Conservation (phyloP, 106 monocot species). For the Dioscorea zingiberensis region DNA sequence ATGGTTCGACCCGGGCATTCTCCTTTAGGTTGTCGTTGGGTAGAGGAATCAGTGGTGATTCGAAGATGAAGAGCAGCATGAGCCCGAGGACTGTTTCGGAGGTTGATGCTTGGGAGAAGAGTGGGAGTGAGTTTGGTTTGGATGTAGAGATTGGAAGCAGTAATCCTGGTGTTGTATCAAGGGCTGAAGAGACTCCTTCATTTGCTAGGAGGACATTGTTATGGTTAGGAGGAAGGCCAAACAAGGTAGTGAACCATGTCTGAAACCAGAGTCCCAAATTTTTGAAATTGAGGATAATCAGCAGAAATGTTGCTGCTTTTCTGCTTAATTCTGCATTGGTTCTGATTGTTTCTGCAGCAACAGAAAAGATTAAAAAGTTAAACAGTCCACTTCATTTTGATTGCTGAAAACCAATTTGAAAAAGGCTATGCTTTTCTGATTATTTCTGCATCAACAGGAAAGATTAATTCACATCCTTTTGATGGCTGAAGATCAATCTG, state of each 20-base stretch:
- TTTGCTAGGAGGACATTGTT: slow-evolving; percentile 13
- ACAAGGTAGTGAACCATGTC: slow-evolving; percentile 4
- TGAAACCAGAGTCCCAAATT: background rate
- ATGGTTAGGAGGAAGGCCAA: slow-evolving; percentile 6
- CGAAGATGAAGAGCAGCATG: background rate
- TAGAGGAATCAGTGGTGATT: slow-evolving; percentile 2
- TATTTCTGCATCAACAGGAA: too few relatives aligned
- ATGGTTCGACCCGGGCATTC: slow-evolving; percentile 18
- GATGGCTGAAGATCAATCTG: too few relatives aligned
- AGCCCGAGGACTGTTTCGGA: too few relatives aligned
- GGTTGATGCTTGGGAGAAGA: slow-evolving; percentile 8
- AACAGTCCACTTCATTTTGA: too few relatives aligned
- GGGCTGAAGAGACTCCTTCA: slow-evolving; percentile 1
- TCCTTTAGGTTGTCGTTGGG: slow-evolving; percentile 42
- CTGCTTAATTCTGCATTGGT: background rate
- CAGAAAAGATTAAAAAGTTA: too few relatives aligned
- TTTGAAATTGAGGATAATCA: background rate
- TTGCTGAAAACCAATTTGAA: too few relatives aligned
- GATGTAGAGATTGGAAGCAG: slow-evolving; percentile 48
- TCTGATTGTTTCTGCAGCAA: too few relatives aligned
- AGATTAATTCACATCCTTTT: too few relatives aligned
- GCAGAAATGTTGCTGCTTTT: background rate
- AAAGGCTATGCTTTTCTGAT: too few relatives aligned
- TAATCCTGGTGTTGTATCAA: slow-evolving; percentile 1
- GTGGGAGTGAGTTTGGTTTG: slow-evolving; percentile 31